Percentiles rank a stretch among this genome's conserved stretches.
Conservation (phyloP, 2,329 filamentous ascomycete genomes). For the Colletotrichum musae region DNA sequence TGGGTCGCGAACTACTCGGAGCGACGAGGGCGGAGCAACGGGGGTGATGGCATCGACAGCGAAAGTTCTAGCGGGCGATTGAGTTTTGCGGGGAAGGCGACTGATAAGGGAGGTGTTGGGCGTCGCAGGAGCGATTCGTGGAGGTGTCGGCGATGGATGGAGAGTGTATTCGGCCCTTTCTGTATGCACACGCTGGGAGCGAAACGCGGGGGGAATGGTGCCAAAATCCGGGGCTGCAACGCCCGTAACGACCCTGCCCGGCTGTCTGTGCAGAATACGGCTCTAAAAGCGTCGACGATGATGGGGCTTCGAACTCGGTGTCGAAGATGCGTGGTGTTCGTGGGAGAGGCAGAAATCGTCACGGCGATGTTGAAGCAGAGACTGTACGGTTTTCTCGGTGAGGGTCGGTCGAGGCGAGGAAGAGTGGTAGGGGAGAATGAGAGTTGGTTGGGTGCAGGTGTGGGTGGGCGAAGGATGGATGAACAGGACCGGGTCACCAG, state of each 20-base stretch:
- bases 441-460: constrained; percentile 2
- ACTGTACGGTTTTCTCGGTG: constrained; percentile 31
- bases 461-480: constrained; percentile 19
- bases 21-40: constrained; percentile 12
- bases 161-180: constrained; percentile 42
- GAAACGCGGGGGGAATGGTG: constrained; percentile 41
- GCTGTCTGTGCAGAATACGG: constrained; percentile 31
- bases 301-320: background rate
- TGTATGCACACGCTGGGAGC: constrained; percentile 38
- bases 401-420: constrained; percentile 27
- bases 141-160: constrained; percentile 34
- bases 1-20: constrained; percentile 9
- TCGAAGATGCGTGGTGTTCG: background rate
- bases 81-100: constrained; percentile 41
- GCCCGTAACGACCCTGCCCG: constrained; percentile 35
- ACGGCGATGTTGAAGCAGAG: constrained; percentile 17
- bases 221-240: constrained; percentile 41
- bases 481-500: constrained; percentile 9
- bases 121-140: constrained; percentile 20
- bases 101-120: constrained; percentile 28
- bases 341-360: background rate
- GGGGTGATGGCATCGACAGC: constrained; percentile 32
- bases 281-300: background rate
- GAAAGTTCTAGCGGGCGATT: constrained; percentile 26
- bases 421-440: constrained; percentile 14